Percentiles rank a stretch among this genome's conserved stretches.
These are phyloP conservation scores for Allantophomopsis cytisporea DNA, from an alignment of 2,329 filamentous ascomycete species.

Conservation along the genomic window DNA sequence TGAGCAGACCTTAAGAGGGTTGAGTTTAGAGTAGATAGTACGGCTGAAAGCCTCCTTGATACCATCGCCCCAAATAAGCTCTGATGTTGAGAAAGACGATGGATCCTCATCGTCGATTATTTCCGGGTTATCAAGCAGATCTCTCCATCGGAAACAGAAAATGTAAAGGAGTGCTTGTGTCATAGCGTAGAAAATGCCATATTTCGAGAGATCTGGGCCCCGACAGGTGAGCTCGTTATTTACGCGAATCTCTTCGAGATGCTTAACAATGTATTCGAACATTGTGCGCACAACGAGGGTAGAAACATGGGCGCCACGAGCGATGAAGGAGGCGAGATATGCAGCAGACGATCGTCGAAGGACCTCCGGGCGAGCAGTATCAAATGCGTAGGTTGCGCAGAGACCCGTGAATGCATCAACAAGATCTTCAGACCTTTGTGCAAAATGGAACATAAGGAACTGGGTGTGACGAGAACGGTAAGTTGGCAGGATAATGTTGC, in stretches of 20 bases:
- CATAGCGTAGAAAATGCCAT: constrained; percentile 56
- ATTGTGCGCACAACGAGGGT: constrained; percentile 67
- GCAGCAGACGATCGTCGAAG: constrained; percentile 75
- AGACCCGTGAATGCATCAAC: constrained; percentile 73
- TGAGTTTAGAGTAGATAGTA: constrained; percentile 79
- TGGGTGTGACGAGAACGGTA: constrained; percentile 89
- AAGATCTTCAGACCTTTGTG: constrained; percentile 65
- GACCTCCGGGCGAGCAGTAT: constrained; percentile 47
- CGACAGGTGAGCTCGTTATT: constrained; percentile 62
- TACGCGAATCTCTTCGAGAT: constrained; percentile 63
- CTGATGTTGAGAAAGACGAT: constrained; percentile 48
- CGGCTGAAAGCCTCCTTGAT: constrained; percentile 62
- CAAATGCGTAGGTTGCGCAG: constrained; percentile 60
- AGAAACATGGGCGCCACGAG: constrained; percentile 73
- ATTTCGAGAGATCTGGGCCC: constrained; percentile 65
- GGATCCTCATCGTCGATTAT: constrained; percentile 46
- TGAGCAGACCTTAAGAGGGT: constrained; percentile 90
- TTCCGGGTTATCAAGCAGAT: constrained; percentile 54
- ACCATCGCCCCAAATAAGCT: constrained; percentile 64
- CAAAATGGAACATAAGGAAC: constrained; percentile 92
- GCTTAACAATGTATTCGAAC: constrained; percentile 63
- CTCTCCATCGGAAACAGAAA: constrained; percentile 93
- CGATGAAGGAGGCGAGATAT: constrained; percentile 90
- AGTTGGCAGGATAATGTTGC: constrained; percentile 76
- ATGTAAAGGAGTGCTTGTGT: constrained; percentile 61